Evolutionary conservation across 2,329 filamentous ascomycete species (phyloP).

Genomic region (Paracorniculantispora psalliotae): DNA sequence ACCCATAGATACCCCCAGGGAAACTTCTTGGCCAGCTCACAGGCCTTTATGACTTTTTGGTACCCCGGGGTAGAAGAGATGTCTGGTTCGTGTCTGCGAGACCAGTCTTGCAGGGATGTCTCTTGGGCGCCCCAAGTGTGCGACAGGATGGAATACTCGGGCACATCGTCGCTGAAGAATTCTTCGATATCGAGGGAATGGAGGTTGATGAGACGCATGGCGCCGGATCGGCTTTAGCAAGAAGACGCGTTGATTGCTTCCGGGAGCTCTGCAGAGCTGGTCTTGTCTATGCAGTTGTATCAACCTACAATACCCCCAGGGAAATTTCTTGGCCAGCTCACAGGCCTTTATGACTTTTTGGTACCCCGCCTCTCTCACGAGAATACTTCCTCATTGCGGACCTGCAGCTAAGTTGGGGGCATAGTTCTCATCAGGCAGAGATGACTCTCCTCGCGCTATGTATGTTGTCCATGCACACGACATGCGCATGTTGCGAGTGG

Average conservation of each 20-base stretch:
- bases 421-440: no score
- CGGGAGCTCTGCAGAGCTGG: not conserved
- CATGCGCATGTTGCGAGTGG: no score
- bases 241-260: slow-evolving; percentile 1
- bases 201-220: slow-evolving; percentile 2
- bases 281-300: slow-evolving; percentile 16
- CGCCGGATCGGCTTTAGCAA: no score
- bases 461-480: no score
- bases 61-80: not conserved
- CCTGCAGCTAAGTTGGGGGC: no score
- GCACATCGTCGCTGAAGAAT: slow-evolving; percentile 12
- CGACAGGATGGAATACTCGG: slow-evolving; percentile 22
- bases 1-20: slow-evolving; percentile 24
- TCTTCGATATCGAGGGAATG: not conserved
- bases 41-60: not conserved
- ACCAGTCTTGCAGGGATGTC: not conserved
- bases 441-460: no score
- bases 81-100: not conserved
- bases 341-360: not conserved
- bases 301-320: slow-evolving; percentile 24
- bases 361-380: no score
- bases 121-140: slow-evolving; percentile 19
- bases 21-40: not conserved
- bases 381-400: no score
- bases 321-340: not conserved